Evolutionary conservation across 2,329 filamentous ascomycete genomes (phyloP), one percentile per base, ranked within the genome.

Genomic region (Grosmannia serpens): DNA sequence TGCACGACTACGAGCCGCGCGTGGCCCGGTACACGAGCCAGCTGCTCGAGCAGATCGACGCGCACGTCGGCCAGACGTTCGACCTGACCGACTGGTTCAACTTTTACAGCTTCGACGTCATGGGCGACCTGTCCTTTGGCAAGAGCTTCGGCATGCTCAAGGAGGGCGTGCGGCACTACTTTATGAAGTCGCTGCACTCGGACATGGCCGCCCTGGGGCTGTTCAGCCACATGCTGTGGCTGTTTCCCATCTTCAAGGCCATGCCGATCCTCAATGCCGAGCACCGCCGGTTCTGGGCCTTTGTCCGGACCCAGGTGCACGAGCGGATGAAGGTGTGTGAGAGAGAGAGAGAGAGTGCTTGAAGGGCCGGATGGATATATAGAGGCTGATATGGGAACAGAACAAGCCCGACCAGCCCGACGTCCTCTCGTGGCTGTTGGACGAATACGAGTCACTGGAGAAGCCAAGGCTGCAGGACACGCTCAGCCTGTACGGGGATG

Each of bases 91-190:
- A 59, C 2, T 69, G 66, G 67, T 67, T 65, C 58, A 70, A 67
- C 55, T 67, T 66, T 54, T 69, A 65, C 57, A 64, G 65, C 29
- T 70, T 68, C 49, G 68, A 70, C 55, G 65, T 66, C 41, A 70
- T 70, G 68, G 68, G 68, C 44, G 68, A 71, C 52, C 62, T 70
- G 33, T 68, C 67, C 10, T 70, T 68, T 44, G 68, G 66, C 31
- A 63, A 69, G 31, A 63, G 65, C 44, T 70, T 71, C 55, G 55
- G 62, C 22, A 68, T 70, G 64, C 66, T 71, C 57, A 63, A 51
- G 11, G 57, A 59, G 41, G 58, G 61, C 53, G 55, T 59, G 20
- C 59, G 59, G 56, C 60, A 65, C 49, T 62, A 62, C 51, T 57
- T 63, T 27, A 61, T 60, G 53, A 53, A 50, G 52, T 46, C 59